Conservation (phyloP, 2,329 filamentous ascomycete species). For the Talaromyces sp. region DNA sequence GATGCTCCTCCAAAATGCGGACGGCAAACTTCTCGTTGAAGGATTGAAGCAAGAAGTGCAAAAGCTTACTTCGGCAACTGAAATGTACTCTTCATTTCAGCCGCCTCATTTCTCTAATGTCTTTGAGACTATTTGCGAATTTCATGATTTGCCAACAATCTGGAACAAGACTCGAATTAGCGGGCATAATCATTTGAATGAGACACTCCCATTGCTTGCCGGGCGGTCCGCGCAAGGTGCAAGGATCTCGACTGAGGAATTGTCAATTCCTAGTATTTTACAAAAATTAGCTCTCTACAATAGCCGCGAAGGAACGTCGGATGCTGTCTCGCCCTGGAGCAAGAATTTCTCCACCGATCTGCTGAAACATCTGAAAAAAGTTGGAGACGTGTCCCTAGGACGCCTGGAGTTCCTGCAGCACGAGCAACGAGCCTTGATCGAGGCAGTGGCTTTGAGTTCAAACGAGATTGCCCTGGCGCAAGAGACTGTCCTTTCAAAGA, state of each 20-base stretch:
- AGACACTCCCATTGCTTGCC: slow-evolving; percentile 31
- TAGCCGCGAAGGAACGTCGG: slow-evolving; percentile 23
- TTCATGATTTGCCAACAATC: slow-evolving; percentile 31
- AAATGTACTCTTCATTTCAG: slow-evolving; percentile 21
- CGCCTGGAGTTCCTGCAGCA: slow-evolving; percentile 59
- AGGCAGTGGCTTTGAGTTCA: slow-evolving; percentile 48
- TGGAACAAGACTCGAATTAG: slow-evolving; percentile 8
- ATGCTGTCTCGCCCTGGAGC: slow-evolving; percentile 40
- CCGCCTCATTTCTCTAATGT: slow-evolving; percentile 40
- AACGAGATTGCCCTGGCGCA: slow-evolving; percentile 47
- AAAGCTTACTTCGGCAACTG: slow-evolving; percentile 27
- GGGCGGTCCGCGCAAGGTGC: slow-evolving; percentile 29
- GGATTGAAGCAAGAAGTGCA: slow-evolving; percentile 33
- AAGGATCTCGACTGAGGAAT: slow-evolving; percentile 27
- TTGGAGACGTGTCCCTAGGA: slow-evolving; percentile 51
- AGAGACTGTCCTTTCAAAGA: slow-evolving; percentile 42
- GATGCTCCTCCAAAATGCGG: slow-evolving; percentile 30
- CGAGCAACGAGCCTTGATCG: slow-evolving; percentile 58
- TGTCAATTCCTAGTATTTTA: slow-evolving; percentile 27
- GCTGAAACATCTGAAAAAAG: slow-evolving; percentile 49
- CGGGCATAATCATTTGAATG: slow-evolving; percentile 18
- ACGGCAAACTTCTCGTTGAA: slow-evolving; percentile 30
- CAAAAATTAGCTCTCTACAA: slow-evolving; percentile 31
- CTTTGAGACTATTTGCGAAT: slow-evolving; percentile 44
- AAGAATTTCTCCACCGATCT: slow-evolving; percentile 47